Conservation (phyloP, 768 basidiomycete species). For the Sarcomyxa edulis region DNA sequence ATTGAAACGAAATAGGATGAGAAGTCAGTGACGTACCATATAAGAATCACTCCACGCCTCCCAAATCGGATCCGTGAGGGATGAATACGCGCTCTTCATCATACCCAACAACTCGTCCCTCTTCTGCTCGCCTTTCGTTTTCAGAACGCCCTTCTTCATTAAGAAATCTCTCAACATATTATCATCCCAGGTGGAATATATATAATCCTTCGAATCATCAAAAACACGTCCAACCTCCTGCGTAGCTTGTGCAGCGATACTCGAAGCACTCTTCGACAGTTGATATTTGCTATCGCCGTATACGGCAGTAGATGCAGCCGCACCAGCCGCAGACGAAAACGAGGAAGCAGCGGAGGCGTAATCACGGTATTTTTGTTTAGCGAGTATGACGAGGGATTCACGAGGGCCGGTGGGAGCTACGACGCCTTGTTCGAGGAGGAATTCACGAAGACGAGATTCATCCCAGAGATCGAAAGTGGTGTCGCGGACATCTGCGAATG, state of each 20-base stretch:
- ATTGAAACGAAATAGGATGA: neutral
- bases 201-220: conserved; percentile 78
- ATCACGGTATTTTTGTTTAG: conserved; percentile 61
- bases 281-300: conserved; percentile 38
- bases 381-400: conserved; percentile 76
- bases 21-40: conserved; percentile 44
- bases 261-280: conserved; percentile 34
- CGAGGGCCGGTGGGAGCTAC: conserved; percentile 74
- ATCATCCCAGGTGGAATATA: conserved; percentile 90
- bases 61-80: conserved; percentile 63
- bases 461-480: conserved; percentile 77
- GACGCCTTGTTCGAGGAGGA: conserved; percentile 82
- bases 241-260: conserved; percentile 46
- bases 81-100: conserved; percentile 66
- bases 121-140: conserved; percentile 53
- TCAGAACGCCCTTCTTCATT: conserved; percentile 66
- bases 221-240: conserved; percentile 42
- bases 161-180: conserved; percentile 67
- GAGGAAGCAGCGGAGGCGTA: conserved; percentile 58
- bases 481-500: conserved; percentile 55
- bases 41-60: conserved; percentile 84
- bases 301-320: conserved; percentile 43
- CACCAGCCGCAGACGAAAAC: conserved; percentile 44
- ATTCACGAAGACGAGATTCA: conserved; percentile 76
- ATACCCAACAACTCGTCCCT: conserved; percentile 63